Conservation (phyloP, 805 yeast genomes). For the Metschnikowia anglica region DNA sequence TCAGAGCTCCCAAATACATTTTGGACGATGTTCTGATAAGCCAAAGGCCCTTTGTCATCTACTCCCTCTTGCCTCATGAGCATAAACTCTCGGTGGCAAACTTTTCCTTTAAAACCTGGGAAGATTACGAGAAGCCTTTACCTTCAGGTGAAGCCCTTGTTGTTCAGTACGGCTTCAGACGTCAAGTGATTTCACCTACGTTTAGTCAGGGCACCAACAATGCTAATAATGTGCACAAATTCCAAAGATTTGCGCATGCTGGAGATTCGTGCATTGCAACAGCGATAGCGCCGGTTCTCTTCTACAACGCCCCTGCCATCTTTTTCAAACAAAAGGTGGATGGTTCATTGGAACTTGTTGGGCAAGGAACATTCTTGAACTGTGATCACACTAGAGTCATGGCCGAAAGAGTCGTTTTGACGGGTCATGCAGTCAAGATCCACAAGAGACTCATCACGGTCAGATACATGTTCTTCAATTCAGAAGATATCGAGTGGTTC, state of each 20-base stretch:
- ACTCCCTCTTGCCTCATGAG: slow-evolving; percentile 79
- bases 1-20: slow-evolving; percentile 55
- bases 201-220: slow-evolving; percentile 77
- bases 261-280: slow-evolving; percentile 74
- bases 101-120: slow-evolving; percentile 83
- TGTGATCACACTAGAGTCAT: slow-evolving; percentile 81
- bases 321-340: slow-evolving; percentile 57
- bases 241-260: slow-evolving; percentile 77
- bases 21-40: slow-evolving; percentile 44
- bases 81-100: slow-evolving; percentile 82
- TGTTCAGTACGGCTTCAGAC: slow-evolving; percentile 91
- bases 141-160: slow-evolving; percentile 78
- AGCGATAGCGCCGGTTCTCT: slow-evolving; percentile 81
- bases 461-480: slow-evolving; percentile 94
- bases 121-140: slow-evolving; percentile 81
- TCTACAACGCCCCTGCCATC: slow-evolving; percentile 81
- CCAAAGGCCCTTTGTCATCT: slow-evolving; percentile 57
- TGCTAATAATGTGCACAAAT: slow-evolving; percentile 83
- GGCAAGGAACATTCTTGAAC: slow-evolving; percentile 86
- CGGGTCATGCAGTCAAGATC: slow-evolving; percentile 94
- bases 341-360: slow-evolving; percentile 66
- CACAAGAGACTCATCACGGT: slow-evolving; percentile 90
- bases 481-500: slow-evolving; percentile 85
- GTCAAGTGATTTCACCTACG: slow-evolving; percentile 77
- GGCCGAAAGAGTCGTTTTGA: slow-evolving; percentile 84